These are phyloP conservation scores for Phytophthora idaei DNA, from an alignment of 352 stramenopile species.

Conservation along the genomic window DNA sequence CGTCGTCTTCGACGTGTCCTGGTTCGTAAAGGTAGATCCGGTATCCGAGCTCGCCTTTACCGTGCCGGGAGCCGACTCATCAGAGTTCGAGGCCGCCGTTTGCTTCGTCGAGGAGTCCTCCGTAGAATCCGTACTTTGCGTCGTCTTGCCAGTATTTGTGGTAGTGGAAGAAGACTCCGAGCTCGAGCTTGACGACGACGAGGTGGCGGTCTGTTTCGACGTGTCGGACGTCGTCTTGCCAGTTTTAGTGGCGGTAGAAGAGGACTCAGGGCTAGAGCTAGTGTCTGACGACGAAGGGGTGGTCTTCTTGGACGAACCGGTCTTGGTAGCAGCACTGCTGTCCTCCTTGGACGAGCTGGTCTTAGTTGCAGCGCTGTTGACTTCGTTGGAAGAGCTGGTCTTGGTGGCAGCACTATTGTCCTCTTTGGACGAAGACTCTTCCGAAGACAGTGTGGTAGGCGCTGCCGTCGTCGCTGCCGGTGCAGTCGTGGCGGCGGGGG, in stretches of 20 bases:
- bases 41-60: conserved; percentile 45
- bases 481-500: conserved; percentile 11
- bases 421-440: neutral
- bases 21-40: conserved; percentile 42
- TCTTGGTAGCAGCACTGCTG: conserved; percentile 9
- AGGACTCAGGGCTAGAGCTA: neutral
- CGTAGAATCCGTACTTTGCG: conserved; percentile 15
- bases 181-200: neutral
- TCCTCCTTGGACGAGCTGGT: conserved; percentile 2
- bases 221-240: conserved; percentile 8
- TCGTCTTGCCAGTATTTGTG: conserved; percentile 19
- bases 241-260: conserved; percentile 10
- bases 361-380: conserved; percentile 1
- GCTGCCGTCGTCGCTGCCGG: conserved; percentile 1
- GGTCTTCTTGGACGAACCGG: conserved; percentile 7
- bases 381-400: neutral
- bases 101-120: conserved; percentile 10
- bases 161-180: neutral
- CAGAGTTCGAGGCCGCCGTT: conserved; percentile 8
- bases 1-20: conserved; percentile 18
- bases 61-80: conserved; percentile 30
- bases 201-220: neutral
- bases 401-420: neutral
- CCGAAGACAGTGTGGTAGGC: neutral
- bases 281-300: conserved; percentile 10